Evolutionary conservation across 495 filamentous ascomycete genomes (phyloP).

Genomic region (Tuber calosporum): DNA sequence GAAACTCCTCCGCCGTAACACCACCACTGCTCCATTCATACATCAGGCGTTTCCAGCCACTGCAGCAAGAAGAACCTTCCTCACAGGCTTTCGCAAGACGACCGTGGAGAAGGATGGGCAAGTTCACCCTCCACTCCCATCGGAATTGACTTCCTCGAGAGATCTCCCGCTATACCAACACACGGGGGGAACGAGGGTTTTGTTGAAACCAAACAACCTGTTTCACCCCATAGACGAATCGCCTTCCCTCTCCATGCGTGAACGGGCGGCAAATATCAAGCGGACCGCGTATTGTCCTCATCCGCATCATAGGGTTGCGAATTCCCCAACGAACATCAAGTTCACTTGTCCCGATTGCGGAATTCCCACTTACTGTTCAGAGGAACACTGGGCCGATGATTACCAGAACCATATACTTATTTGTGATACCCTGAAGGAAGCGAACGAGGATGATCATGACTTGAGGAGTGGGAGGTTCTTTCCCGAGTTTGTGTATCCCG

Average conservation of each 20-base stretch:
- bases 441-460: constrained; percentile 98
- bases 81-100: constrained; percentile 23
- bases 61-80: constrained; percentile 24
- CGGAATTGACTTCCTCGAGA: constrained; percentile 22
- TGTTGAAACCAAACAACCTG: constrained; percentile 72
- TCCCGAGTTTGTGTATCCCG: constrained; percentile 87
- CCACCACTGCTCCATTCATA: constrained; percentile 11
- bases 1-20: constrained; percentile 10
- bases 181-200: constrained; percentile 40
- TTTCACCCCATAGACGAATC: constrained; percentile 88
- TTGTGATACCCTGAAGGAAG: constrained; percentile 80
- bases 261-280: constrained; percentile 78
- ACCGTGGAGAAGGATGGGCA: constrained; percentile 5
- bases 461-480: constrained; percentile 82
- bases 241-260: constrained; percentile 73
- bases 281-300: constrained; percentile 90
- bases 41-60: neutral
- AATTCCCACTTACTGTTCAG: constrained; percentile 83
- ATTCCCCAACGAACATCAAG: constrained; percentile 68
- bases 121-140: constrained; percentile 22
- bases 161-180: constrained; percentile 23
- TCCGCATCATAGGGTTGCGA: constrained; percentile 66
- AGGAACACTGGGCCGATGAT: constrained; percentile 90
- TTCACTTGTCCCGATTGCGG: constrained; percentile 97
- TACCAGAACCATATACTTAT: constrained; percentile 87